Evolutionary conservation across 495 filamentous ascomycete species (phyloP).

Genomic region (Stereocaulon alpinum): DNA sequence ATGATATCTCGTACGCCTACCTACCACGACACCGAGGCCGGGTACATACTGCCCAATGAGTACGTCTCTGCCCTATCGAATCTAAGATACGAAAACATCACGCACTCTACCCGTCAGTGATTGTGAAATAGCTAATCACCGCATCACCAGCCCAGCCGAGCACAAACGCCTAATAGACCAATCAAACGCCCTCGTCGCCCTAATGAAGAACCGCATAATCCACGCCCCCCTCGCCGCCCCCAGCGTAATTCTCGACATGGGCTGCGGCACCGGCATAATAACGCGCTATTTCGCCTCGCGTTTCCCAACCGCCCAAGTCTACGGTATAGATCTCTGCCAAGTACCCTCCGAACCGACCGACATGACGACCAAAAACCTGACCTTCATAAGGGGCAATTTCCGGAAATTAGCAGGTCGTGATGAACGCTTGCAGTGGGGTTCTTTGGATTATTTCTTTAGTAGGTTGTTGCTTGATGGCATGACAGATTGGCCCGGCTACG

Average conservation of each 20-base stretch:
- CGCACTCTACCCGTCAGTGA: no score
- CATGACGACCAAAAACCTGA: neutral
- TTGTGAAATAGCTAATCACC: neutral
- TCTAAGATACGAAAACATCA: no score
- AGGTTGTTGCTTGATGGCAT: slow-evolving; percentile 13
- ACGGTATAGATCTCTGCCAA: slow-evolving; percentile 64
- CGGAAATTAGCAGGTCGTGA: neutral
- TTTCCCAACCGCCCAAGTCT: slow-evolving; percentile 47
- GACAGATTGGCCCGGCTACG: slow-evolving; percentile 13
- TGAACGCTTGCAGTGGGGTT: neutral
- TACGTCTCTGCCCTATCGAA: neutral
- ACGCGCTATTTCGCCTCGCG: slow-evolving; percentile 63
- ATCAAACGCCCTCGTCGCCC: neutral
- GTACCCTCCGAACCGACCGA: slow-evolving; percentile 58
- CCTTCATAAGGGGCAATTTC: slow-evolving; percentile 12
- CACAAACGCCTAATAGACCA: slow-evolving; percentile 11
- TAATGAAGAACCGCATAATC: slow-evolving; percentile 7
- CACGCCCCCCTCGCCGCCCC: slow-evolving; percentile 2
- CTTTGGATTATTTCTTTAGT: slow-evolving; percentile 10
- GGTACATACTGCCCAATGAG: neutral
- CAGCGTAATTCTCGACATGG: slow-evolving; percentile 61
- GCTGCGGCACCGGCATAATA: slow-evolving; percentile 88
- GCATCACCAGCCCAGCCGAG: slow-evolving; percentile 1
- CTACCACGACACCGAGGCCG: neutral
- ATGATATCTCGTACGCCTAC: neutral